A percentile compares a stretch with the other conserved stretches of the same genome.
Conservation (phyloP, 768 basidiomycete genomes). For the Termitomyces sp. region DNA sequence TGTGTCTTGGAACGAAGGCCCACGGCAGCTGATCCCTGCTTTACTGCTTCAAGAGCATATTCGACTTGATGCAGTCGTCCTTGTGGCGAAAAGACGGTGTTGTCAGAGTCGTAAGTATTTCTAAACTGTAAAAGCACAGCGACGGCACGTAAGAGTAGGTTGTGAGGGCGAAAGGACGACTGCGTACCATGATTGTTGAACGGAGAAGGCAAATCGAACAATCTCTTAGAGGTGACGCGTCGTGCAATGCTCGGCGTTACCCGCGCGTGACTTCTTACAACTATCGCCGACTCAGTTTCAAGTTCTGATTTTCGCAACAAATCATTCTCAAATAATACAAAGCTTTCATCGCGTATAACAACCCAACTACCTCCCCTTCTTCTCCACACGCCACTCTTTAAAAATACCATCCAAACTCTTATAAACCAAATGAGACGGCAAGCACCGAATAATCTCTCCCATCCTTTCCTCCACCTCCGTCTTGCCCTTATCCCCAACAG, state of each 20-base stretch:
- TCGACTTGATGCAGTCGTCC: constrained; percentile 97
- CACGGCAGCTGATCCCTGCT: constrained; percentile 99
- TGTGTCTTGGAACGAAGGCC: constrained; percentile 95
- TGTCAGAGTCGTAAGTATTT: constrained; percentile 98
- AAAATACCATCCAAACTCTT: constrained; percentile 94
- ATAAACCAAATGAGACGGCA: constrained; percentile 86
- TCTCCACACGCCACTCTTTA: constrained; percentile 86
- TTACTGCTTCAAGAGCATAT: constrained; percentile 98
- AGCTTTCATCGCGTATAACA: too few species aligned
- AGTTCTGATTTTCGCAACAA: too few species aligned
- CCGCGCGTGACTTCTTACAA: constrained; percentile 19
- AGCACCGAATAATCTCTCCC: constrained; percentile 85
- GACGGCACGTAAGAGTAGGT: constrained; percentile 24
- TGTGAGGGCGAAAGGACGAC: not conserved
- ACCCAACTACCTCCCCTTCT: constrained; percentile 58
- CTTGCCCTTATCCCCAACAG: constrained; percentile 64
- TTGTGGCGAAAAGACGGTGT: constrained; percentile 96
- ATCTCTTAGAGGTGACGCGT: constrained; percentile 27
- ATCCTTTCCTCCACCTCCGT: constrained; percentile 71
- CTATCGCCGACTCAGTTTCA: too few species aligned
- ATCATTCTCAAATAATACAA: not conserved
- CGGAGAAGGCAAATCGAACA: constrained; percentile 2
- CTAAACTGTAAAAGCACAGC: constrained; percentile 58
- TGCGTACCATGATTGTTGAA: constrained; percentile 34
- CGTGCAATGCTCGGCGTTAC: constrained; percentile 18